Base-by-base conservation (phyloP, 2,329 filamentous ascomycete genomes). In the Penicillium sclerotiorum region DNA sequence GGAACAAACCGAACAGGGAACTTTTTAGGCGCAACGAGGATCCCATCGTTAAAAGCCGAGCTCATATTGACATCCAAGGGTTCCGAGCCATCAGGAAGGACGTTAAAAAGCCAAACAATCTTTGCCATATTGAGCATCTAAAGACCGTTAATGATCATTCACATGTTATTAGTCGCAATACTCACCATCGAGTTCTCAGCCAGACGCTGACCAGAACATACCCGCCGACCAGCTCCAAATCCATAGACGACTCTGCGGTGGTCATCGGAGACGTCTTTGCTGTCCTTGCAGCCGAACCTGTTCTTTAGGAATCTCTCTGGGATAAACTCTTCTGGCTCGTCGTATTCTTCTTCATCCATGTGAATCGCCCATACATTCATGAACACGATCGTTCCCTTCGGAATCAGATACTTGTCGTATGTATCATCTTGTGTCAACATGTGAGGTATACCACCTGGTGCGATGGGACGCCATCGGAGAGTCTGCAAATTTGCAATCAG, bases 391-490 rank as follows among this genome's bases (percentile, higher is more conserved):
- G 59, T 59, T 1, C 59, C 56, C 27, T 55, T 56, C 13, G 62
- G 60, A n/a, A 63, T 56, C 20, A 57, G 50, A 6, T 53, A 53
- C 3, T 52, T 56, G 9, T 58, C 51, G 33, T 61, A 62, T 39
- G 42, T 46, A 33, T 60, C 55, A 38, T 61, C 57, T 42, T 61
- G 49, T 1, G 46, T 57, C 7, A 58, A 49, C 30, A 56, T 53
- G 37, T 62, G 61, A 8, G 57, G 56, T 4, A 63, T 59, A n/a
- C 61, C 59, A 36, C 59, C 39, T n/a, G 52, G 37, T 5, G 48
- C 49, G 5, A 52, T 42, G 6, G 52, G 52, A 27, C 52, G 49
- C 52, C 52, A 55, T 12, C 52, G 52, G 13, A 63, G 52, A 30
- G 53, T 48, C 52, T 63, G 53, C 33, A 11, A 33, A 11, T 11